Conservation (phyloP, 2,329 filamentous ascomycete genomes). For the Lasiodiplodia gonubiensis region DNA sequence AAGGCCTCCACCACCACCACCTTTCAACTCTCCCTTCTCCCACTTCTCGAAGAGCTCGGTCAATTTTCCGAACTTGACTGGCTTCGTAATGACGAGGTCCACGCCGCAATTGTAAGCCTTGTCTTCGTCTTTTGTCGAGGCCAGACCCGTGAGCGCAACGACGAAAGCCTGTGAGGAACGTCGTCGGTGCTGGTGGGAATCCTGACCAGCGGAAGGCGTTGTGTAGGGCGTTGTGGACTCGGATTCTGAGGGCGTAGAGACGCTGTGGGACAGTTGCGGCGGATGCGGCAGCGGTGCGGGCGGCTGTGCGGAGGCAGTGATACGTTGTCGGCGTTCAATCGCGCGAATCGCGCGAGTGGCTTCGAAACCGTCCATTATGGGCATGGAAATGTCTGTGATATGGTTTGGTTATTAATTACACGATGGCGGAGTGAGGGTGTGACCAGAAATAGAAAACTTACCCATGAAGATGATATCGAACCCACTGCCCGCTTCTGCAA, state of each 20-base stretch:
- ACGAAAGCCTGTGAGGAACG: conserved; percentile 37
- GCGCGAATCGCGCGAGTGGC: conserved; percentile 54
- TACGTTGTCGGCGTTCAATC: conserved; percentile 49
- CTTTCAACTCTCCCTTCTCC: conserved; percentile 7
- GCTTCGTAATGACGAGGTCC: conserved; percentile 62
- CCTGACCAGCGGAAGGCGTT: background rate
- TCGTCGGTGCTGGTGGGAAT: background rate
- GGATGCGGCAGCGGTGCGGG: background rate
- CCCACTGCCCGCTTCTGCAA: conserved; percentile 34
- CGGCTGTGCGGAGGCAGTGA: conserved; percentile 42
- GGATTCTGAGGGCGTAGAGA: conserved; percentile 5
- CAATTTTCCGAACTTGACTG: conserved; percentile 41
- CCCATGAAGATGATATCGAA: conserved; percentile 47
- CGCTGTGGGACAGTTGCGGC: background rate
- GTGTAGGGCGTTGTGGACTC: conserved; percentile 40
- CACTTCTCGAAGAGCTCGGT: conserved; percentile 18
- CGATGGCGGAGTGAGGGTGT: background rate
- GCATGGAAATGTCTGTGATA: conserved; percentile 59
- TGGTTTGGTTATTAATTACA: background rate
- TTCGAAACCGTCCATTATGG: conserved; percentile 60
- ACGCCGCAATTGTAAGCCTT: conserved; percentile 60
- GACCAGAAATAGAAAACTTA: background rate
- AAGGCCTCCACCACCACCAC: background rate
- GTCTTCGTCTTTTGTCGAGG: conserved; percentile 54
- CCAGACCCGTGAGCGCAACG: conserved; percentile 60